Conservation (phyloP, 352 stramenopile genomes). For the Albugo candida region DNA sequence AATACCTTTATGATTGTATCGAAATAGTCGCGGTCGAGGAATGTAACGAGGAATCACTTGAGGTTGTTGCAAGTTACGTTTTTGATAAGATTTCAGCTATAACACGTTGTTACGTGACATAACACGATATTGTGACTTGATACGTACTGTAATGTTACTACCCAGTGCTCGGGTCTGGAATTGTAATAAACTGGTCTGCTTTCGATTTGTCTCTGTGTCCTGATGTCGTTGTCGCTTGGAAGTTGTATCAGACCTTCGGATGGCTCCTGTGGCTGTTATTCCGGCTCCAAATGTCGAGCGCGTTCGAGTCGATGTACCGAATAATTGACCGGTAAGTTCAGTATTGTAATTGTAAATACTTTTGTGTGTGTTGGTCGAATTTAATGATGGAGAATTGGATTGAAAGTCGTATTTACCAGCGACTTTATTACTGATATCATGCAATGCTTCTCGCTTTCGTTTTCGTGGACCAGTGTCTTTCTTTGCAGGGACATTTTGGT, state of each 20-base stretch:
- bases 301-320: neutral
- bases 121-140: neutral
- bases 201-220: conserved; percentile 12
- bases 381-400: conserved; percentile 2
- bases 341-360: neutral
- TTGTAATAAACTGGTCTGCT: conserved; percentile 50
- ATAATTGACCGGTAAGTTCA: neutral
- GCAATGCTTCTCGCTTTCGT: conserved; percentile 50
- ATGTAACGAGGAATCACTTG: neutral
- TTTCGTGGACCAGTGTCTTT: conserved; percentile 17
- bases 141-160: neutral
- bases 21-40: conserved; percentile 4
- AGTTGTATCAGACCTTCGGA: neutral
- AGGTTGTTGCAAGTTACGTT: neutral
- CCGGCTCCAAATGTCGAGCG: neutral
- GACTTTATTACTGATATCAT: conserved; percentile 63
- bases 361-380: conserved; percentile 8
- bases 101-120: neutral
- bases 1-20: conserved; percentile 4
- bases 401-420: neutral
- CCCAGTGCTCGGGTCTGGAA: conserved; percentile 16
- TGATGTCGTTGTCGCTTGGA: neutral
- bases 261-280: neutral
- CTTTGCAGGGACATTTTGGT: neutral
- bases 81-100: conserved; percentile 1